Conservation (phyloP, 768 basidiomycete species). For the Termitomyces sp. region DNA sequence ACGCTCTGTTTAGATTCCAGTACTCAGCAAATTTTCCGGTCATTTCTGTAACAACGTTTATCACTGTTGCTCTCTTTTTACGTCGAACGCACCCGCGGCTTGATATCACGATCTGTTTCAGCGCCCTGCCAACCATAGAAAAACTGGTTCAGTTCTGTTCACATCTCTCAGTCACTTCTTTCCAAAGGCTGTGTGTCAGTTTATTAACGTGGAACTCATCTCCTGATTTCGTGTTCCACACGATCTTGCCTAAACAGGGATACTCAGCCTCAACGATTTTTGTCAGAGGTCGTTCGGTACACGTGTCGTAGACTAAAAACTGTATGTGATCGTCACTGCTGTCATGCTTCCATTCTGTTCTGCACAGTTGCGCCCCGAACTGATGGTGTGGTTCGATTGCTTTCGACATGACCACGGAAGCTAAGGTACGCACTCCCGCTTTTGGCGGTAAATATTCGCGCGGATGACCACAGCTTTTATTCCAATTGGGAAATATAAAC, state of each 20-base stretch:
- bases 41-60: constrained; percentile 8
- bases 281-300: background rate
- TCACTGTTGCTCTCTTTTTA: constrained; percentile 9
- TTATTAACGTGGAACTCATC: constrained; percentile 5
- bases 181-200: constrained; percentile 12
- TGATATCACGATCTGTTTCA: constrained; percentile 13
- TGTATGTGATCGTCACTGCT: constrained; percentile 11
- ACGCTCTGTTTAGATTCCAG: constrained; percentile 1
- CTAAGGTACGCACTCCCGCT: constrained; percentile 6
- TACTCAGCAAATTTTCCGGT: background rate
- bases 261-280: constrained; percentile 8
- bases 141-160: constrained; percentile 7
- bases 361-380: background rate
- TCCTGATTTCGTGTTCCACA: constrained; percentile 8
- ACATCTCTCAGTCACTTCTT: constrained; percentile 1
- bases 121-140: constrained; percentile 13
- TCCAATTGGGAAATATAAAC: constrained; percentile 6
- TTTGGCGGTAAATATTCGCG: constrained; percentile 1
- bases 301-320: constrained; percentile 6
- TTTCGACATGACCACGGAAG: constrained; percentile 1
- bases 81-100: background rate
- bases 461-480: constrained; percentile 14
- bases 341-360: constrained; percentile 8
- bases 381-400: constrained; percentile 5
- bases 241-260: constrained; percentile 12